Evolutionary conservation across 139 green algal species (phyloP).

Genomic region (Closterium sp.): DNA sequence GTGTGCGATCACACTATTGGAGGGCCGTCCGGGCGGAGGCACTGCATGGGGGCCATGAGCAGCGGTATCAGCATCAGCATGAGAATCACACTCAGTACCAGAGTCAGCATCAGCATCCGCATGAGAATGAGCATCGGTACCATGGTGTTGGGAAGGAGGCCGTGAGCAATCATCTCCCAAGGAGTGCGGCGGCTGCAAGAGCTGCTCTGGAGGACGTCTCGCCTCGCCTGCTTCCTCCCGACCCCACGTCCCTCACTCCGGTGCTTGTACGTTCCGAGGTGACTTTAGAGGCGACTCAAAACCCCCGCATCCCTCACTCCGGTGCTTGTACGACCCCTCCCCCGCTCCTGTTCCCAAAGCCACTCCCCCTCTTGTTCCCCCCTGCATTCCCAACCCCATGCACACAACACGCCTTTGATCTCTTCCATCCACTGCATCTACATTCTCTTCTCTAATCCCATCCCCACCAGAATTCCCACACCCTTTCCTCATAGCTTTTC

Average conservation of each 20-base stretch:
- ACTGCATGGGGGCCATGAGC: neutral
- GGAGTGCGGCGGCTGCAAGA: neutral
- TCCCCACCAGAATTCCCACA: too few relatives aligned
- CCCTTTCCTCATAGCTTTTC: too few relatives aligned
- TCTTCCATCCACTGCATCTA: too few relatives aligned
- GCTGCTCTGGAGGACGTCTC: neutral
- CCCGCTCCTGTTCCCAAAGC: too few relatives aligned
- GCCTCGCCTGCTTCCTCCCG: neutral
- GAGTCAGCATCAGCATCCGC: neutral
- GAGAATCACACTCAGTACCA: neutral
- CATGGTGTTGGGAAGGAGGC: too few relatives aligned
- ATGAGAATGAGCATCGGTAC: neutral
- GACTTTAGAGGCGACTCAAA: too few relatives aligned
- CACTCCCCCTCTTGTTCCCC: too few relatives aligned
- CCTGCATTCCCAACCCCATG: too few relatives aligned
- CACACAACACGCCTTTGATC: too few relatives aligned
- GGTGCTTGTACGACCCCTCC: neutral
- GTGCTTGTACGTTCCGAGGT: neutral
- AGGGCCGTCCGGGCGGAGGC: neutral
- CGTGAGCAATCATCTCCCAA: too few relatives aligned
- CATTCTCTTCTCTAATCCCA: too few relatives aligned
- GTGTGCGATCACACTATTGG: neutral
- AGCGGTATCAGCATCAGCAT: neutral
- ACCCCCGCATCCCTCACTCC: neutral
- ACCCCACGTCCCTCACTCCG: neutral